A percentile compares a stretch with the other conserved stretches of the same genome.
Conservation (phyloP, 306 rosid genomes). For the Luffa acutangula region DNA sequence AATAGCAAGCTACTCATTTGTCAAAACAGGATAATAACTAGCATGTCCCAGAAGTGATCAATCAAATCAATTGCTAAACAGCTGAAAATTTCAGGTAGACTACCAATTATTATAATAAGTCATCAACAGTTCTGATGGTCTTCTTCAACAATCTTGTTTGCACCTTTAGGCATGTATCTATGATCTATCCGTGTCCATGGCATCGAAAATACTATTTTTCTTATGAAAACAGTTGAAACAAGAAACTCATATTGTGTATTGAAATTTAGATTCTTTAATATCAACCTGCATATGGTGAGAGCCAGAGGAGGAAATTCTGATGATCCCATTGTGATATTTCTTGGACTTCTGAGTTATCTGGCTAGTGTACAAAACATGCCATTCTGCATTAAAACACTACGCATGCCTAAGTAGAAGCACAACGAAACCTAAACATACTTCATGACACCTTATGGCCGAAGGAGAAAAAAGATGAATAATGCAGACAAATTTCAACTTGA, state of each 20-base stretch:
- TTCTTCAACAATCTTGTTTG: not conserved
- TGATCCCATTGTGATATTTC: constrained; percentile 19
- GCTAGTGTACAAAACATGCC: constrained; percentile 22
- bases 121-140: not conserved
- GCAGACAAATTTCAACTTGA: not conserved
- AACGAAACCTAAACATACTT: not conserved
- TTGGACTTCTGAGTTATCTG: constrained; percentile 26
- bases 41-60: not conserved
- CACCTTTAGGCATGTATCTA: not conserved
- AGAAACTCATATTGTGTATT: not conserved
- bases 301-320: constrained; percentile 18
- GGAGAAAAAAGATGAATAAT: not conserved
- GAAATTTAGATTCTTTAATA: not conserved
- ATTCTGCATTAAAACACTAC: constrained; percentile 12
- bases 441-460: not conserved
- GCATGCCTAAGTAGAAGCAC: not conserved
- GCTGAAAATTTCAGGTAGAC: not conserved
- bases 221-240: not conserved
- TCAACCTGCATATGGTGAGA: constrained; percentile 17
- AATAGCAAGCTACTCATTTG: not conserved
- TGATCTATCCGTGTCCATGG: not conserved
- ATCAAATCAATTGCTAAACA: not conserved
- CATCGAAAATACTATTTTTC: not conserved
- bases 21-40: not conserved
- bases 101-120: not conserved